Evolutionary conservation across 352 stramenopile genomes (phyloP).

Genomic region (Aphanomyces euteiches): DNA sequence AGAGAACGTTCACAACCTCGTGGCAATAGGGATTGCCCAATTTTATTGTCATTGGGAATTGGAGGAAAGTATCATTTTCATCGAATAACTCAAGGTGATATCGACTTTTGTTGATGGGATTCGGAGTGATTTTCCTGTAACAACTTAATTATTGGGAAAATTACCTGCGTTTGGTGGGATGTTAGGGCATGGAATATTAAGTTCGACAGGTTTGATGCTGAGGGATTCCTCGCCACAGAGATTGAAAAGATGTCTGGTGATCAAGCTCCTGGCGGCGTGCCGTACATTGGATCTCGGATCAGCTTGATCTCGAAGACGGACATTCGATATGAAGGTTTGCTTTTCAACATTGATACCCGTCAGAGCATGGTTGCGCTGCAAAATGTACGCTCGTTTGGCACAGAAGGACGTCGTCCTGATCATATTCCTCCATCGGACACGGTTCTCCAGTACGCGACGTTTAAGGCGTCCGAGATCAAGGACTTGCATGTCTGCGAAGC

Average conservation of each 20-base stretch:
- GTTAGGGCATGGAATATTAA: too few relatives aligned
- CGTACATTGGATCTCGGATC: constrained; percentile 80
- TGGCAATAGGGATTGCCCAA: too few relatives aligned
- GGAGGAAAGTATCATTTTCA: too few relatives aligned
- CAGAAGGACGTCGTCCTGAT: constrained; percentile 63
- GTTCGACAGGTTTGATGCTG: neutral
- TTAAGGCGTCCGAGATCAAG: constrained; percentile 83
- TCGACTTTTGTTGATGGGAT: too few relatives aligned
- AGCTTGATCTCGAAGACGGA: constrained; percentile 85
- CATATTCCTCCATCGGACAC: constrained; percentile 72
- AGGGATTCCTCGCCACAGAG: constrained; percentile 12
- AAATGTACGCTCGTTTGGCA: constrained; percentile 80
- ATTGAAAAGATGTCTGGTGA: constrained; percentile 26
- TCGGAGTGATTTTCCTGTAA: too few relatives aligned
- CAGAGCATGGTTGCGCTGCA: constrained; percentile 80
- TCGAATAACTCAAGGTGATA: too few relatives aligned
- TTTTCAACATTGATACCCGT: constrained; percentile 84
- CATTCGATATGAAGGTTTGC: constrained; percentile 79
- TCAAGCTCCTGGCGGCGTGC: constrained; percentile 46
- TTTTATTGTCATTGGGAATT: too few relatives aligned
- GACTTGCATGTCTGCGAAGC: constrained; percentile 81
- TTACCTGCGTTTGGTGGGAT: too few relatives aligned
- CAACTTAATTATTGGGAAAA: too few relatives aligned
- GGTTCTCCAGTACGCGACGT: constrained; percentile 73
- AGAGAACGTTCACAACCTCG: too few relatives aligned